phyloP scores from a whole-genome alignment of 257 asterid species.

The Solanum bulbocastanum region DNA sequence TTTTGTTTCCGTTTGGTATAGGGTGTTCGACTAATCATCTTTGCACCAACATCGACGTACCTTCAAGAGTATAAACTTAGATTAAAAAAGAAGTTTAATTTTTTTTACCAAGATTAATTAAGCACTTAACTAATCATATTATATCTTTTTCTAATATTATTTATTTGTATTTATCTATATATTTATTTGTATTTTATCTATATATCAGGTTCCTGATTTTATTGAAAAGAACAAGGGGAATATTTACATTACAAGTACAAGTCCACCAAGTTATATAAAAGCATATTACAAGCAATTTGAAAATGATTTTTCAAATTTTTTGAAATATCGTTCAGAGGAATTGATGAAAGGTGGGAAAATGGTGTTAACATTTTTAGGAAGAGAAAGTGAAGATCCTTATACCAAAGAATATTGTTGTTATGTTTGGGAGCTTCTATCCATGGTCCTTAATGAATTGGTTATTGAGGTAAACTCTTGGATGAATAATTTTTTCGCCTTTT shows the following conservation, averaged over 20 bases:
- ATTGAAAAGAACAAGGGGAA: constrained; percentile 31
- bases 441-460: constrained; percentile 34
- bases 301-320: constrained; percentile 37
- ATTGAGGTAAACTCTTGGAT: constrained; percentile 24
- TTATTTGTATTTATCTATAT: too few relatives aligned
- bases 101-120: too few relatives aligned
- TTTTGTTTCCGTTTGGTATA: too few relatives aligned
- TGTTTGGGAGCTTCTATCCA: constrained; percentile 52
- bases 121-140: too few relatives aligned
- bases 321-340: constrained; percentile 45
- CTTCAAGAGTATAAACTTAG: too few relatives aligned
- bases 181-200: too few relatives aligned
- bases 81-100: too few relatives aligned
- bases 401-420: constrained; percentile 40
- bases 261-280: constrained; percentile 26
- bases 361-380: constrained; percentile 58
- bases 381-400: constrained; percentile 30
- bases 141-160: too few relatives aligned
- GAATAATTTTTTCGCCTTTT: not conserved
- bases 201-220: constrained; percentile 22
- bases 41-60: too few relatives aligned
- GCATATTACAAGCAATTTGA: constrained; percentile 52
- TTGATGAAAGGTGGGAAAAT: constrained; percentile 43
- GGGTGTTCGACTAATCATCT: too few relatives aligned
- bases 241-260: constrained; percentile 33